Evolutionary conservation across 768 basidiomycete genomes (phyloP), one percentile per base, ranked within the genome.

Genomic region (Cyclocybe aegerita): DNA sequence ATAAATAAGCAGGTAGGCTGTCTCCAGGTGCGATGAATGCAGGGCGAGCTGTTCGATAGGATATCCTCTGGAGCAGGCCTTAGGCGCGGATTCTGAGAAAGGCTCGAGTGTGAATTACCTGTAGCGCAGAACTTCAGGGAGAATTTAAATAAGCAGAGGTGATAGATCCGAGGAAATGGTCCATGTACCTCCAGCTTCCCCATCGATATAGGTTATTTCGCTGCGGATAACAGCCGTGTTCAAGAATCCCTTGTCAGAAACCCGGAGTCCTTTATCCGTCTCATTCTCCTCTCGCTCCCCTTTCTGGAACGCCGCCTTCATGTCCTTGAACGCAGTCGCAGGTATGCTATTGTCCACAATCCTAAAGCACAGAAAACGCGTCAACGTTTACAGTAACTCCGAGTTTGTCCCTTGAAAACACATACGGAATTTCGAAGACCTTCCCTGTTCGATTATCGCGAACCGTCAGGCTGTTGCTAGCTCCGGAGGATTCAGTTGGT

Each of bases 1-100:
- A 56, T 95, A 96, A 33, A 96, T 85, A 62, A 96, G 83, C 16
- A 96, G 82, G 66, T 95, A 94, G 6, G 90, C 83, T 70, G 80
- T 78, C 66, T 96, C 93, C 40, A 93, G 78, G 70, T 92, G 92
- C 1, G 79, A 82, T 0, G 89, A 92, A 49, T 83, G 79, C 29
- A 82, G 72, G 0, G 93, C 92, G 31, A 96, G 83, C 61, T 94
- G 88, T 62, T 96, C 93, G 57, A 96, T 95, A 11, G 93, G 93
- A 64, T 93, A 94, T 15, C 93, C 93, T 70, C 92, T 88, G 58
- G 35, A 45, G 17, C 4, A 17, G 9, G 31, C 23, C n/a, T 49
- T 7, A 42, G 17, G 34, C 32, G 16, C 32, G 8, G n/a, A n/a
- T 11, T 35, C 12, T 40, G 12, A 29, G 14, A 12, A 38, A 6